Evolutionary conservation across 2,329 filamentous ascomycete genomes (phyloP).

Genomic region (Colletotrichum sp.): DNA sequence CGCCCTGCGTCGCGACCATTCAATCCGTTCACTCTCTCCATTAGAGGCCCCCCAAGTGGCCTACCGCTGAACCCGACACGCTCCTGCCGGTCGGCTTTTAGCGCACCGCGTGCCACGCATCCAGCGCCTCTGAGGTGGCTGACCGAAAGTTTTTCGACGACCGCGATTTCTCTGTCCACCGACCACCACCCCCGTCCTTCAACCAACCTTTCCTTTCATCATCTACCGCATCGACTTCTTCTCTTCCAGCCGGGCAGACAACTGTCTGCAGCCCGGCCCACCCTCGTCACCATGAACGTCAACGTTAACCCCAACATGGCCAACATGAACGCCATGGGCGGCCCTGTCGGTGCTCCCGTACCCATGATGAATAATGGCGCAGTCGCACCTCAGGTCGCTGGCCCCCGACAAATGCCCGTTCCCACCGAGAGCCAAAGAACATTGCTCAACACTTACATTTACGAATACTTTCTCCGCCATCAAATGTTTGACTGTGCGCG

Average conservation of each 20-base stretch:
- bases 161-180: constrained; percentile 18
- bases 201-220: neutral
- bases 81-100: constrained; percentile 6
- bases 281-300: constrained; percentile 56
- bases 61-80: constrained; percentile 1
- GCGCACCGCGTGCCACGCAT: constrained; percentile 22
- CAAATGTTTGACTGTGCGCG: constrained; percentile 85
- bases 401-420: constrained; percentile 22
- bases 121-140: constrained; percentile 28
- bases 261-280: constrained; percentile 39
- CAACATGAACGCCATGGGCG: constrained; percentile 73
- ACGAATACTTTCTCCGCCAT: constrained; percentile 89
- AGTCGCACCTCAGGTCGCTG: constrained; percentile 33
- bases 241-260: constrained; percentile 35
- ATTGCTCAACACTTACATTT: constrained; percentile 84
- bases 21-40: neutral
- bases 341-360: constrained; percentile 67
- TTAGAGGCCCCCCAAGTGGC: constrained; percentile 6
- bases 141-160: constrained; percentile 31
- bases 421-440: constrained; percentile 51
- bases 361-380: constrained; percentile 71
- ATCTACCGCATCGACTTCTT: constrained; percentile 25
- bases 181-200: constrained; percentile 16
- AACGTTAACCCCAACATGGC: constrained; percentile 67
- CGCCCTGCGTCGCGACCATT: neutral